A percentile compares a stretch with the other conserved stretches of the same genome.
Conservation (phyloP, 768 basidiomycete genomes). For the Coprinopsis sp. region DNA sequence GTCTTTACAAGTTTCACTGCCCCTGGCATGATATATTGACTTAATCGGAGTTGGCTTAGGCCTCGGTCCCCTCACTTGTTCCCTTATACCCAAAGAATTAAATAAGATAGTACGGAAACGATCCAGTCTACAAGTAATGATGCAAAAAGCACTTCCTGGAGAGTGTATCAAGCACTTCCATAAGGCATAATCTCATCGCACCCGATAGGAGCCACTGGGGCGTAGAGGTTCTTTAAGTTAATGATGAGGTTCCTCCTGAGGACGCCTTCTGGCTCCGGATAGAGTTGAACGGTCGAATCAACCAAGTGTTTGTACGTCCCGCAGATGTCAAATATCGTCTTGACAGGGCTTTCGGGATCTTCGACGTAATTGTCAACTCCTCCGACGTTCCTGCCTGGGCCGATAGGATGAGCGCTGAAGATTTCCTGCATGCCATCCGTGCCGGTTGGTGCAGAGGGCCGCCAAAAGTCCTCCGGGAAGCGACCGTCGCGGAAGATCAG, state of each 20-base stretch:
- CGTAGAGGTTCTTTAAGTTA: conserved; percentile 12
- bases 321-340: conserved; percentile 10
- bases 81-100: too few relatives aligned
- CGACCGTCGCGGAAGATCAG: conserved; percentile 16
- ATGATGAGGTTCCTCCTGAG: conserved; percentile 12
- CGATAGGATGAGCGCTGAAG: conserved; percentile 8
- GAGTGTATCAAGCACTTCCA: background rate
- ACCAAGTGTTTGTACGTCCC: conserved; percentile 14
- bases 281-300: conserved; percentile 13
- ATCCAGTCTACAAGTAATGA: too few relatives aligned
- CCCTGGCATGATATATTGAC: too few relatives aligned
- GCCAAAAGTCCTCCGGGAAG: conserved; percentile 15
- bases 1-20: too few relatives aligned
- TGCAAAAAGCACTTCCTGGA: too few relatives aligned
- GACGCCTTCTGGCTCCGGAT: conserved; percentile 16
- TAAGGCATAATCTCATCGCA: conserved; percentile 15
- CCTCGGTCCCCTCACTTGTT: too few relatives aligned
- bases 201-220: background rate
- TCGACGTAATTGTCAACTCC: conserved; percentile 14
- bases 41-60: too few relatives aligned
- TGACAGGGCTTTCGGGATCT: conserved; percentile 12
- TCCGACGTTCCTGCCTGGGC: conserved; percentile 12
- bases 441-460: conserved; percentile 8
- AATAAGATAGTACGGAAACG: too few relatives aligned
- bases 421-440: conserved; percentile 4